phyloP scores from a whole-genome alignment of 2,329 filamentous ascomycete species.

The Thelonectria rubi region DNA sequence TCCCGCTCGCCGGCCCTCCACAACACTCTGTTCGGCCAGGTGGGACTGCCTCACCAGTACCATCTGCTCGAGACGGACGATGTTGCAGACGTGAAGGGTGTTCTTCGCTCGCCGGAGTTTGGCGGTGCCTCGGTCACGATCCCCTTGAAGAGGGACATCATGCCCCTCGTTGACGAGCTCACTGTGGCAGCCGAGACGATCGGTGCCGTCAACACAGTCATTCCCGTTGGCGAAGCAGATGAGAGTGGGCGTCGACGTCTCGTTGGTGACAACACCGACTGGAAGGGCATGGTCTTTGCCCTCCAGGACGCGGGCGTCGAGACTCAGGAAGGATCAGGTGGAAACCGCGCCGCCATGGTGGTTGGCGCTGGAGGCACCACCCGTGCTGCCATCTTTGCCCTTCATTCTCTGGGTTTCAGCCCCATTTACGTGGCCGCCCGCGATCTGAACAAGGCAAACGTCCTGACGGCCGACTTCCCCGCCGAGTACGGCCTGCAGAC shows the following conservation, averaged over 20 bases:
- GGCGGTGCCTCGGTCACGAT: constrained; percentile 97
- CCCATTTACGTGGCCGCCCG: constrained; percentile 91
- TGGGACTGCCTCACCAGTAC: constrained; percentile 88
- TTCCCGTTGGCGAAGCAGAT: constrained; percentile 60
- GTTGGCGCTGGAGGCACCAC: constrained; percentile 93
- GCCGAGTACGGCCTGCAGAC: constrained; percentile 73
- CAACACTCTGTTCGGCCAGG: constrained; percentile 80
- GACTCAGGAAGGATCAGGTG: constrained; percentile 44
- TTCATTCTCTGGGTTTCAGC: constrained; percentile 82
- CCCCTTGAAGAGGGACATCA: constrained; percentile 89
- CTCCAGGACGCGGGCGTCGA: constrained; percentile 74
- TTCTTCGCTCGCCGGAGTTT: constrained; percentile 78
- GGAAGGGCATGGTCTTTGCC: constrained; percentile 87
- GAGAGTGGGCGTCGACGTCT: constrained; percentile 62
- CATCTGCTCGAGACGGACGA: constrained; percentile 76
- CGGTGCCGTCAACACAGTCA: constrained; percentile 94
- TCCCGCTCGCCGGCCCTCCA: constrained; percentile 91
- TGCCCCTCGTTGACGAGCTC: constrained; percentile 80
- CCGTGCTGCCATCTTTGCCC: constrained; percentile 87
- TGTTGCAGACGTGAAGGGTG: constrained; percentile 65
- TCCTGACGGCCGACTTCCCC: constrained; percentile 78
- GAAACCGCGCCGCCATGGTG: constrained; percentile 80
- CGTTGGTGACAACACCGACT: constrained; percentile 93
- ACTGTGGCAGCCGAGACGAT: constrained; percentile 82
- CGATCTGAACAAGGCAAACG: constrained; percentile 71